Conservation (phyloP, 2,329 filamentous ascomycete genomes). For the Hymenoscyphus repandus region DNA sequence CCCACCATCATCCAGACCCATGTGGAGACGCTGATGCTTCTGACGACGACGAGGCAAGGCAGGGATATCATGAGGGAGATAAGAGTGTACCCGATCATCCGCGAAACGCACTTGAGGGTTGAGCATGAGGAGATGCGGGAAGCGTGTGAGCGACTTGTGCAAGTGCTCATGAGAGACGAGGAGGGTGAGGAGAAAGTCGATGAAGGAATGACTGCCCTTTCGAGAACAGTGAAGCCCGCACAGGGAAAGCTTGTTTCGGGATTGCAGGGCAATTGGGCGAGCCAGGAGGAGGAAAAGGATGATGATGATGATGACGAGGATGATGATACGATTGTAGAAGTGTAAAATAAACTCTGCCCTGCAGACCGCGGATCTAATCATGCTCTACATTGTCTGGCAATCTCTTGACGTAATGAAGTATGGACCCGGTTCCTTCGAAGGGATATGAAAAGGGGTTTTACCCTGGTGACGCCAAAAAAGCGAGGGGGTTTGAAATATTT, state of each 20-base stretch:
- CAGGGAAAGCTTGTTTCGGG: slow-evolving; percentile 9
- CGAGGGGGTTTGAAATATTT: no score
- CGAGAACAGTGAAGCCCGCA: slow-evolving; percentile 7
- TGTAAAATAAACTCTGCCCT: slow-evolving; percentile 15
- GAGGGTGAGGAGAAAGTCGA: slow-evolving; percentile 28
- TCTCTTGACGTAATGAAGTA: no score
- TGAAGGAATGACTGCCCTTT: slow-evolving; percentile 25
- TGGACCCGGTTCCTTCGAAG: no score
- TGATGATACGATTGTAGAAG: slow-evolving; percentile 31
- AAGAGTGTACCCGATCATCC: slow-evolving; percentile 82
- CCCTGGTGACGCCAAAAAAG: no score
- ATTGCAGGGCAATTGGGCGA: slow-evolving; percentile 14
- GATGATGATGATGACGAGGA: slow-evolving; percentile 28
- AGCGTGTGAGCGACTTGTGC: slow-evolving; percentile 82
- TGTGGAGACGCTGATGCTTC: slow-evolving; percentile 77
- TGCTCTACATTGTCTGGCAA: no score
- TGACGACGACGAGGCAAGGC: slow-evolving; percentile 73
- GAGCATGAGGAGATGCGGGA: slow-evolving; percentile 77
- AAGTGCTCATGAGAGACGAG: slow-evolving; percentile 44
- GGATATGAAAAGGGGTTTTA: no score
- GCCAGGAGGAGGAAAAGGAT: slow-evolving; percentile 16
- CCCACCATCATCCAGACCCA: slow-evolving; percentile 75
- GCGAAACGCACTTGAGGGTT: slow-evolving; percentile 76
- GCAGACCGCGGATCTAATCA: no score
- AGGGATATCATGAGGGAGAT: slow-evolving; percentile 69